These are phyloP conservation scores for Pyrenopolyporus hunteri DNA, from an alignment of 495 filamentous ascomycete genomes.

Conservation along the genomic window DNA sequence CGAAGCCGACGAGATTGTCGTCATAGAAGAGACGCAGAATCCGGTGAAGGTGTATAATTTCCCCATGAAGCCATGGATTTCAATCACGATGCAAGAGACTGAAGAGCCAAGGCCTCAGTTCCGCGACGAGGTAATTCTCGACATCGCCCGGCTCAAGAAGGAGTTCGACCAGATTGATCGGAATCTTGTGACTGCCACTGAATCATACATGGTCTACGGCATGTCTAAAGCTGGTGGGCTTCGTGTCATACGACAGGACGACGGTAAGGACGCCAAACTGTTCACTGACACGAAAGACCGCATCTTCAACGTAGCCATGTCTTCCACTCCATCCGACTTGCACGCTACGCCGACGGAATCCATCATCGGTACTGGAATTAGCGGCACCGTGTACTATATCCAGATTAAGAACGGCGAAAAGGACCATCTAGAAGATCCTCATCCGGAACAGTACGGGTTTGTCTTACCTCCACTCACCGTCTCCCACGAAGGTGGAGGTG, in stretches of 20 bases:
- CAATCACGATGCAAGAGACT: slow-evolving; percentile 64
- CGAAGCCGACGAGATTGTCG: slow-evolving; percentile 70
- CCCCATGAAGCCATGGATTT: slow-evolving; percentile 92
- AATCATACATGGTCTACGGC: slow-evolving; percentile 90
- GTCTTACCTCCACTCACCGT: slow-evolving; percentile 77
- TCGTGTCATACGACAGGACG: slow-evolving; percentile 90
- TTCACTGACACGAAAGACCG: slow-evolving; percentile 87
- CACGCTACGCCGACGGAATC: slow-evolving; percentile 65
- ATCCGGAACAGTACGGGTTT: slow-evolving; percentile 76
- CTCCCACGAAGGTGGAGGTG: slow-evolving; percentile 76
- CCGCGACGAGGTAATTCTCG: slow-evolving; percentile 75
- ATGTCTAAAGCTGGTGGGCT: slow-evolving; percentile 90
- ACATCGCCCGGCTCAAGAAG: slow-evolving; percentile 93
- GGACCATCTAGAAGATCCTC: slow-evolving; percentile 73
- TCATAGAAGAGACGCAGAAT: slow-evolving; percentile 67
- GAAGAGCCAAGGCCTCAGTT: slow-evolving; percentile 59
- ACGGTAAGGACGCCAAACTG: slow-evolving; percentile 84
- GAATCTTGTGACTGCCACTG: slow-evolving; percentile 86
- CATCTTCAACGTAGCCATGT: slow-evolving; percentile 91
- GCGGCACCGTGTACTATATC: slow-evolving; percentile 92
- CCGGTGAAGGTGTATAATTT: slow-evolving; percentile 88
- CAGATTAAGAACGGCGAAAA: slow-evolving; percentile 71
- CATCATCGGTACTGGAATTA: slow-evolving; percentile 89
- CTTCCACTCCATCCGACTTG: slow-evolving; percentile 59
- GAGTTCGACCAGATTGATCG: slow-evolving; percentile 97